Conservation (phyloP, 1,284 basidiomycete species). For the Marasmius tenuissimus region DNA sequence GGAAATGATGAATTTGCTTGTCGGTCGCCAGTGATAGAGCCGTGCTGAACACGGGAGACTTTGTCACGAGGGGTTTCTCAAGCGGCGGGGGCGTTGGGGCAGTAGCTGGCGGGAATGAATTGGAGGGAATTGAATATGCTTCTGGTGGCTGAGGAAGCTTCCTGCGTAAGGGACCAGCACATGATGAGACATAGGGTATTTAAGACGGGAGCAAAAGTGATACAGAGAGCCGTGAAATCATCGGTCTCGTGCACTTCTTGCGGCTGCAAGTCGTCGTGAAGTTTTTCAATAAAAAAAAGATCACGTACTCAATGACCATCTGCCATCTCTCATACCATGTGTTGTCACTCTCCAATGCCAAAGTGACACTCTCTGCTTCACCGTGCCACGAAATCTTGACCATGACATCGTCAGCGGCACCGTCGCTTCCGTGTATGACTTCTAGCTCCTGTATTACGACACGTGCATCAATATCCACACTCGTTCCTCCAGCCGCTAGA, state of each 20-base stretch:
- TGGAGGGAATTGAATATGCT: not conserved
- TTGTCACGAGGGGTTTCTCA: not conserved
- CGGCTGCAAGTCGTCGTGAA: not conserved
- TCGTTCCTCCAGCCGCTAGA: not conserved
- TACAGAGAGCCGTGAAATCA: not conserved
- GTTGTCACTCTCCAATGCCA: not conserved
- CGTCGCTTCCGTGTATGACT: not conserved
- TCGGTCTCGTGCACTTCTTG: too few species aligned
- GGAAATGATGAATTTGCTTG: conserved; percentile 93
- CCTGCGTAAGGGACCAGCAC: not conserved
- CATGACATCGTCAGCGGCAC: not conserved
- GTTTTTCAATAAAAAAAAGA: not conserved
- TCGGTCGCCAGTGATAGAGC: conserved; percentile 77
- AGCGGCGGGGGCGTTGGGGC: not conserved
- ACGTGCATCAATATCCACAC: not conserved
- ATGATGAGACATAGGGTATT: not conserved
- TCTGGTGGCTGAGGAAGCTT: not conserved
- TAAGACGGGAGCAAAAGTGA: not conserved
- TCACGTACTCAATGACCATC: not conserved
- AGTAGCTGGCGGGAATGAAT: not conserved
- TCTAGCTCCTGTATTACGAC: not conserved
- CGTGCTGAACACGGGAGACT: conserved; percentile 32
- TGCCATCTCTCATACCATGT: not conserved
- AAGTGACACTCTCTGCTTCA: not conserved
- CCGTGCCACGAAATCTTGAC: conserved; percentile 1